Conservation (phyloP, 768 basidiomycete genomes). For the Albatrellus ellisii region DNA sequence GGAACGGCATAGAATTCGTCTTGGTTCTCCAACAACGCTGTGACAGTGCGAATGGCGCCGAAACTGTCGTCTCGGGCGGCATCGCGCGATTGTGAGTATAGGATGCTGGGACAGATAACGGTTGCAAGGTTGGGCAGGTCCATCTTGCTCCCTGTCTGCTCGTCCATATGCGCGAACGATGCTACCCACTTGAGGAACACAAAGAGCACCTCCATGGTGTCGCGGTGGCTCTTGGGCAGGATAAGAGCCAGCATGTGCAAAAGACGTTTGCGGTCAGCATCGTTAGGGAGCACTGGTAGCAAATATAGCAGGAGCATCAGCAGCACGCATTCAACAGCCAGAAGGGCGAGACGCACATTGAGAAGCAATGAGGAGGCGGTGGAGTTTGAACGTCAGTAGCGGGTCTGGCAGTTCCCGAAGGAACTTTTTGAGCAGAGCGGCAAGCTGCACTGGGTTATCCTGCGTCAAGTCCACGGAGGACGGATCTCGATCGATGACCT, state of each 20-base stretch:
- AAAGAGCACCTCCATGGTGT: constrained; percentile 95
- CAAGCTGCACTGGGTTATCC: constrained; percentile 95
- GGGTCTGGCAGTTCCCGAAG: constrained; percentile 94
- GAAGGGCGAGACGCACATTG: constrained; percentile 45
- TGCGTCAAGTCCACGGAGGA: constrained; percentile 82
- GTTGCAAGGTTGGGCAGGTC: constrained; percentile 92
- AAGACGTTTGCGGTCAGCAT: constrained; percentile 68
- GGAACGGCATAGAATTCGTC: constrained; percentile 96
- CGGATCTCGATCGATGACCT: constrained; percentile 90
- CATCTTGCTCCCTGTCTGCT: constrained; percentile 97
- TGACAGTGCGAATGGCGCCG: constrained; percentile 72
- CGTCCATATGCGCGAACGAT: constrained; percentile 95
- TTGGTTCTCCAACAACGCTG: constrained; percentile 79
- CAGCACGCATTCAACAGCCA: neutral
- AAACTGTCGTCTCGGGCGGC: constrained; percentile 91
- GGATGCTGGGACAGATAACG: constrained; percentile 96
- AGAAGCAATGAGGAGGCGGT: constrained; percentile 76
- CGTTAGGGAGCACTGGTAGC: constrained; percentile 54
- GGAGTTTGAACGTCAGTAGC: constrained; percentile 86
- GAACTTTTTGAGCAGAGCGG: constrained; percentile 95
- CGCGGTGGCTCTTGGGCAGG: constrained; percentile 86
- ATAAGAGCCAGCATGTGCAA: constrained; percentile 80
- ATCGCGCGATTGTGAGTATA: constrained; percentile 79
- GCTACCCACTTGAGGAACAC: constrained; percentile 99
- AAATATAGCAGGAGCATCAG: constrained; percentile 9